Percentiles rank a stretch among this genome's conserved stretches.
These are phyloP conservation scores for Lathyrus oleraceus DNA, from an alignment of 306 rosid genomes.

Conservation along the genomic window DNA sequence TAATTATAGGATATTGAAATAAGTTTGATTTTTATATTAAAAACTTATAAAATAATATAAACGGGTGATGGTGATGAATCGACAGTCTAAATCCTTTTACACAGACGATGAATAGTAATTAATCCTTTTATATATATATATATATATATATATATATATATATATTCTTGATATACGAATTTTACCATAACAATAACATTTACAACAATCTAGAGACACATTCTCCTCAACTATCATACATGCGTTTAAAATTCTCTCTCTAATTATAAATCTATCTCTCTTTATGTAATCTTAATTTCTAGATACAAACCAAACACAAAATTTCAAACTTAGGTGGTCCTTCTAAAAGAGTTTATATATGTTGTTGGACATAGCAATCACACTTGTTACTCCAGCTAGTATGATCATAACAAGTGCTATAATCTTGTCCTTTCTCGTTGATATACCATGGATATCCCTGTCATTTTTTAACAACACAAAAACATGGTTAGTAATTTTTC, in stretches of 20 bases:
- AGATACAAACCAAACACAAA: background rate
- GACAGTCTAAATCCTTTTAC: too few relatives aligned
- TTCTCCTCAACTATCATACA: slow-evolving; percentile 25
- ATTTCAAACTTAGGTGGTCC: slow-evolving; percentile 4
- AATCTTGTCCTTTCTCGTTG: slow-evolving; percentile 60
- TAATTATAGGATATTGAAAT: too few relatives aligned
- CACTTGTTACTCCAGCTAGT: slow-evolving; percentile 67
- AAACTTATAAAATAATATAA: too few relatives aligned
- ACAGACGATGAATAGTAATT: too few relatives aligned
- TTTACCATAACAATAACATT: slow-evolving; percentile 1
- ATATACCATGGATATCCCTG: slow-evolving; percentile 76
- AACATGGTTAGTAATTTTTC: background rate
- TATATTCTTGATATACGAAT: background rate
- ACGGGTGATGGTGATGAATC: too few relatives aligned
- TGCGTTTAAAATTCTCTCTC: slow-evolving; percentile 9
- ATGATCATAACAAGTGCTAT: slow-evolving; percentile 64
- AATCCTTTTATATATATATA: too few relatives aligned
- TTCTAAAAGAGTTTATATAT: slow-evolving; percentile 40
- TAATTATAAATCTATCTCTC: background rate
- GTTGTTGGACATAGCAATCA: slow-evolving; percentile 69
- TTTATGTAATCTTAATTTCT: slow-evolving; percentile 13
- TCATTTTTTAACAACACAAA: background rate
- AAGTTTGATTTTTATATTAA: too few relatives aligned
- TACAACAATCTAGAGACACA: slow-evolving; percentile 15
- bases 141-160: too few relatives aligned